phyloP scores from a whole-genome alignment of 129 eudicot species.

The Saposhnikovia divaricata region DNA sequence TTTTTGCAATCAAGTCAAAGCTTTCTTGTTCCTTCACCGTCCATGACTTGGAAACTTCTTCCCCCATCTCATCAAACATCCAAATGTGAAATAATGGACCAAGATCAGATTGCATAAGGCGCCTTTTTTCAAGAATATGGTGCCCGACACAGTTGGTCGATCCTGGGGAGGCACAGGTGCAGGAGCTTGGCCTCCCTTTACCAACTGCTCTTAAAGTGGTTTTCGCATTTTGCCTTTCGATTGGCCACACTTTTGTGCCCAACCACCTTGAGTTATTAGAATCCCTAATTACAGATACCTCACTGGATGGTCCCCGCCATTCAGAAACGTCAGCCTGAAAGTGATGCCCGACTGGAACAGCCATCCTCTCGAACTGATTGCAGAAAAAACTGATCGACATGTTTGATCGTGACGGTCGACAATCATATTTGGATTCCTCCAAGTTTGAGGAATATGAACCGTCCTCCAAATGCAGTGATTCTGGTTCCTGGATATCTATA shows the following conservation, averaged over 20 bases:
- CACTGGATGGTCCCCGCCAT: conserved; percentile 34
- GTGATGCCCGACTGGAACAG: conserved; percentile 57
- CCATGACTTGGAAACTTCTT: conserved; percentile 42
- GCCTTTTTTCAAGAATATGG: conserved; percentile 38
- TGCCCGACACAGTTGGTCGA: conserved; percentile 37
- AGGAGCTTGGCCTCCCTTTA: conserved; percentile 41
- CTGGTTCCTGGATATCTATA: conserved; percentile 12
- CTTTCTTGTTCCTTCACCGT: conserved; percentile 24
- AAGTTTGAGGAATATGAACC: not conserved
- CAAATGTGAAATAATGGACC: conserved; percentile 51
- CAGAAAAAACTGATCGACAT: conserved; percentile 15
- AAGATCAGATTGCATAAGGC: conserved; percentile 37
- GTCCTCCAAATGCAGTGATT: conserved; percentile 3
- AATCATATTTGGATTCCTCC: conserved; percentile 4
- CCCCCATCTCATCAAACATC: conserved; percentile 69
- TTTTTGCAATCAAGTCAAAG: conserved; percentile 24
- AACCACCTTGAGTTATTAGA: conserved; percentile 39
- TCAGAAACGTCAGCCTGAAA: conserved; percentile 53
- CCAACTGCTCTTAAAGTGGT: conserved; percentile 34
- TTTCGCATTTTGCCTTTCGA: conserved; percentile 18
- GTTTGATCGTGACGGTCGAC: conserved; percentile 17
- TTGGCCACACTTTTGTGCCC: conserved; percentile 60
- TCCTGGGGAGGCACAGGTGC: conserved; percentile 43
- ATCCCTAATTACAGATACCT: conserved; percentile 12
- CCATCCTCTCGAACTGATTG: conserved; percentile 23